phyloP scores from a whole-genome alignment of 495 filamentous ascomycete genomes.

The Aspergillus wentii region DNA sequence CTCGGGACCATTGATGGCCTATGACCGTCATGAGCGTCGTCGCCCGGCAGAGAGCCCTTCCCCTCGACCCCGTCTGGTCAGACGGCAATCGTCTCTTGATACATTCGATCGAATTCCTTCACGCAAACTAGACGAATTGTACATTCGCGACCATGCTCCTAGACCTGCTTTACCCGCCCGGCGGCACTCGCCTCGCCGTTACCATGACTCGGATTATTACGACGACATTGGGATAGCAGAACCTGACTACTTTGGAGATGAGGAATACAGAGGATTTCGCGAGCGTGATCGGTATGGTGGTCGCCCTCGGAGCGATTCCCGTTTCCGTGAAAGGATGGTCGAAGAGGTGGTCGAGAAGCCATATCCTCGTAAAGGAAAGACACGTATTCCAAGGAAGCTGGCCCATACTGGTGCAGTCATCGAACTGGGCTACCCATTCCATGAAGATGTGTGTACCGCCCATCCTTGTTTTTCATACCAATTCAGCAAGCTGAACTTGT shows the following conservation, averaged over 20 bases:
- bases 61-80: slow-evolving; percentile 52
- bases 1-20: slow-evolving; percentile 33
- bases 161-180: slow-evolving; percentile 28
- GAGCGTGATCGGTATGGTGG: slow-evolving; percentile 41
- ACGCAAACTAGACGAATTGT: slow-evolving; percentile 50
- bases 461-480: too few relatives aligned
- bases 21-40: too few relatives aligned
- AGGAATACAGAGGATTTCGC: slow-evolving; percentile 56
- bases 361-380: slow-evolving; percentile 82
- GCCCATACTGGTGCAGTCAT: slow-evolving; percentile 73
- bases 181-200: slow-evolving; percentile 35
- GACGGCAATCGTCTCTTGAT: slow-evolving; percentile 65
- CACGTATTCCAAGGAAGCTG: slow-evolving; percentile 71
- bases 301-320: slow-evolving; percentile 41
- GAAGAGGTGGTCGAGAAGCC: slow-evolving; percentile 41
- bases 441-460: slow-evolving; percentile 64
- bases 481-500: too few relatives aligned
- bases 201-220: slow-evolving; percentile 48
- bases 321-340: slow-evolving; percentile 29
- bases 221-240: slow-evolving; percentile 67
- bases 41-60: slow-evolving; percentile 37
- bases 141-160: slow-evolving; percentile 34
- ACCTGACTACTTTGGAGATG: slow-evolving; percentile 61
- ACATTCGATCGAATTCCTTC: slow-evolving; percentile 65
- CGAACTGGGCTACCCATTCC: slow-evolving; percentile 78